phyloP scores from a whole-genome alignment of 371 early-diverging fungal species.

The Mortierella sp. region DNA sequence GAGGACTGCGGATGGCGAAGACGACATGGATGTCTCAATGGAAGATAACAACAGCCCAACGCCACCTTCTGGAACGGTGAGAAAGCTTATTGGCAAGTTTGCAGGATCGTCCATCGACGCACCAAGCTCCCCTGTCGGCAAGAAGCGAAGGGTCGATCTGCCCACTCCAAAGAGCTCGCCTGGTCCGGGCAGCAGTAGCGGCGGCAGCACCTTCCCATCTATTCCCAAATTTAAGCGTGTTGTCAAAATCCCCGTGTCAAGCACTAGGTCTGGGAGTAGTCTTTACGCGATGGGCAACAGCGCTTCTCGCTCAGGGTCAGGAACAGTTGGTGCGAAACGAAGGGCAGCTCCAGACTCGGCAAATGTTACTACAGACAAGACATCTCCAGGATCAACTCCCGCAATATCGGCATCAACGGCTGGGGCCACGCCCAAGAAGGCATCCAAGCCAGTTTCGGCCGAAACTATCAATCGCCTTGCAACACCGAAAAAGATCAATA shows the following conservation, averaged over 20 bases:
- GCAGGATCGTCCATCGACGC: slow-evolving; percentile 41
- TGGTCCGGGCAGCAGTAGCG: slow-evolving; percentile 3
- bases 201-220: neutral
- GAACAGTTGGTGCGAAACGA: slow-evolving; percentile 10
- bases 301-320: neutral
- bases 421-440: slow-evolving; percentile 27
- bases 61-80: slow-evolving; percentile 47
- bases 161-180: slow-evolving; percentile 19
- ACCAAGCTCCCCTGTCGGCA: slow-evolving; percentile 31
- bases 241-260: slow-evolving; percentile 42
- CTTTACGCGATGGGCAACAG: slow-evolving; percentile 15
- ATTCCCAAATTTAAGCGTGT: slow-evolving; percentile 36
- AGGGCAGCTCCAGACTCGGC: slow-evolving; percentile 12
- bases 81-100: slow-evolving; percentile 41
- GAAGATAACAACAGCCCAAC: slow-evolving; percentile 17
- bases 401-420: slow-evolving; percentile 31
- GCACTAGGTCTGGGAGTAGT: slow-evolving; percentile 8
- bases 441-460: slow-evolving; percentile 25
- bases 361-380: neutral
- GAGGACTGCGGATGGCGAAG: slow-evolving; percentile 18
- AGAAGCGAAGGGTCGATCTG: slow-evolving; percentile 25
- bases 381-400: slow-evolving; percentile 19
- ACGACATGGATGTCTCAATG: slow-evolving; percentile 11
- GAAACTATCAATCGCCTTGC: slow-evolving; percentile 55
- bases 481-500: slow-evolving; percentile 49